Conservation (phyloP, 169 alveolate species). For the Condylostoma magnum region DNA sequence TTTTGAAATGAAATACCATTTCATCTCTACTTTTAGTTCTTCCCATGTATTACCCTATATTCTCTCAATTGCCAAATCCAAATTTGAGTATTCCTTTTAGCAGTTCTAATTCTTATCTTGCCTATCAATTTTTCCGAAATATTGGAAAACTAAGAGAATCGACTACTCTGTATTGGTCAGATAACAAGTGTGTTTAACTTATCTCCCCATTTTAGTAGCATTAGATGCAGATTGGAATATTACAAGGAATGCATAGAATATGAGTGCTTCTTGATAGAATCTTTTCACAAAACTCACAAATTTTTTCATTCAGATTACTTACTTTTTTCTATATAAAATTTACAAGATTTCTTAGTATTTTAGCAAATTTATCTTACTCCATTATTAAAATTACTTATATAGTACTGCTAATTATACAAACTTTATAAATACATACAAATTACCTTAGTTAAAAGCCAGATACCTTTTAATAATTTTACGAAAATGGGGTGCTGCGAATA, state of each 20-base stretch:
- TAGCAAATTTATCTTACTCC: no score
- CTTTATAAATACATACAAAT: no score
- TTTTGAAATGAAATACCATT: conserved; percentile 77
- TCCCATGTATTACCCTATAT: conserved; percentile 61
- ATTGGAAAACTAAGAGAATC: conserved; percentile 76
- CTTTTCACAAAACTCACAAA: conserved; percentile 21
- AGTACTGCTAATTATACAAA: no score
- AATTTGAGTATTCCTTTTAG: conserved; percentile 64
- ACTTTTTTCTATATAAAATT: no score
- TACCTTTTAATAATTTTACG: no score
- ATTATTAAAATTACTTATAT: no score
- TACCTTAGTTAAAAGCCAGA: no score
- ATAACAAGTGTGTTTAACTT: background rate
- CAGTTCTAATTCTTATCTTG: conserved; percentile 72
- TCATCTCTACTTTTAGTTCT: conserved; percentile 61
- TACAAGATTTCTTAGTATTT: no score
- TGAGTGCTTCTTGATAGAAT: conserved; percentile 14
- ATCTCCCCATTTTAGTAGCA: background rate
- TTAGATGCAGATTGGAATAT: conserved; percentile 6
- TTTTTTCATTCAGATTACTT: no score
- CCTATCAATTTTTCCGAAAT: conserved; percentile 76
- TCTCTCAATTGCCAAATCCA: conserved; percentile 86
- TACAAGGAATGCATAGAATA: conserved; percentile 15
- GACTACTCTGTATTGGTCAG: conserved; percentile 46
- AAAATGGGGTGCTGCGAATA: no score